Percentiles rank a stretch among this genome's conserved stretches.
Evolutionary conservation across 2,329 filamentous ascomycete species (phyloP).

Genomic region (Endocalyx cinctus): DNA sequence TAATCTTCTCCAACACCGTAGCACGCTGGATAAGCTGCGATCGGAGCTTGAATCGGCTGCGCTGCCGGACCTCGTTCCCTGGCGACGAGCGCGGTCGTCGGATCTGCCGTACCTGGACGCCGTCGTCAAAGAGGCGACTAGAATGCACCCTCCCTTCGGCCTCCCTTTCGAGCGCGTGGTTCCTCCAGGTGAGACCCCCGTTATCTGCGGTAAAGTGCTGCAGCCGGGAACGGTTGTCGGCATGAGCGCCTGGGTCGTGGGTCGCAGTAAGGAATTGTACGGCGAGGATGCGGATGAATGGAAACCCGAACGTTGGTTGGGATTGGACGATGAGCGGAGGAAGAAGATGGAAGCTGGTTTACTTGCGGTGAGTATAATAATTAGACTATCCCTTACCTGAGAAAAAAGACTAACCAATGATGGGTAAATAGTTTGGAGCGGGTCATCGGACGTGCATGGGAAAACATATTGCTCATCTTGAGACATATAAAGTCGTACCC

Average conservation of each 20-base stretch:
- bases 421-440: not conserved
- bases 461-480: constrained; percentile 12
- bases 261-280: constrained; percentile 51
- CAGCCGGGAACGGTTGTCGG: constrained; percentile 56
- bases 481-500: constrained; percentile 13
- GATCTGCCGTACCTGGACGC: constrained; percentile 60
- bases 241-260: constrained; percentile 57
- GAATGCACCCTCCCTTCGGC: constrained; percentile 57
- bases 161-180: constrained; percentile 56
- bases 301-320: constrained; percentile 50
- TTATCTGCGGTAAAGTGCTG: constrained; percentile 46
- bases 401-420: no score
- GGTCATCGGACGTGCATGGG: constrained; percentile 11
- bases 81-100: not conserved
- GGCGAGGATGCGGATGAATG: constrained; percentile 51
- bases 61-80: not conserved
- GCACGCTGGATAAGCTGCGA: not conserved
- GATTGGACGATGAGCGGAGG: constrained; percentile 2
- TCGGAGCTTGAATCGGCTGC: not conserved
- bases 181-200: constrained; percentile 46
- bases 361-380: not conserved
- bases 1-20: not conserved
- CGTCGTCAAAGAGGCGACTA: constrained; percentile 59
- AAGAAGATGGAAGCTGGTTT: not conserved
- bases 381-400: not conserved